Conservation (phyloP, 176 grass and related monocot species). For the Miscanthus lutarioriparius region DNA sequence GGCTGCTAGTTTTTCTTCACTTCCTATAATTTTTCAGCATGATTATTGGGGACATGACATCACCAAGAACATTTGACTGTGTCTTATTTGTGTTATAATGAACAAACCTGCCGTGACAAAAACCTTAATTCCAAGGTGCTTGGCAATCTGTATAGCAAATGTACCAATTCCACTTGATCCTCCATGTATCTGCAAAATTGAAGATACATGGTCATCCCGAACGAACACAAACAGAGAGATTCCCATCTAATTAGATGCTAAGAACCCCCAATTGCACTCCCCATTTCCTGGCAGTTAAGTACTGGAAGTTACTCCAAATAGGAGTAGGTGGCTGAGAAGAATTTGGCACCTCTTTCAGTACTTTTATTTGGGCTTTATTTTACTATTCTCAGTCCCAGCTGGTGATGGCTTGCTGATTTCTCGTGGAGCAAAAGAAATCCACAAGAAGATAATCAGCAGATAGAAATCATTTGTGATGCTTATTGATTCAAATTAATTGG, state of each 20-base stretch:
- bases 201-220: not conserved
- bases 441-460: not conserved
- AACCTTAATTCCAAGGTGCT: constrained; percentile 78
- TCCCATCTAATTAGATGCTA: not conserved
- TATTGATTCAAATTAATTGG: not conserved
- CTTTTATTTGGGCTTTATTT: not conserved
- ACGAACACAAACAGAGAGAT: not conserved
- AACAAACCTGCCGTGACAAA: constrained; percentile 78
- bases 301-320: not conserved
- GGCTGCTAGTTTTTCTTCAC: constrained; percentile 70
- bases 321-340: not conserved
- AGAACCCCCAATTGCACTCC: not conserved
- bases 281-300: not conserved
- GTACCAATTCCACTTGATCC: constrained; percentile 97
- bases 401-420: not conserved
- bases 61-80: not conserved
- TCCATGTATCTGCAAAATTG: constrained; percentile 70
- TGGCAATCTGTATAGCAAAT: constrained; percentile 81
- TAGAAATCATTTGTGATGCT: not conserved
- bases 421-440: not conserved
- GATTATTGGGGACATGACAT: not conserved
- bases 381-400: not conserved
- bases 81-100: not conserved
- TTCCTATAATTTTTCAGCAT: constrained; percentile 41
- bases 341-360: not conserved